Base-by-base conservation (phyloP, 1,139 yeast genomes). In the Lodderomyces theae region DNA sequence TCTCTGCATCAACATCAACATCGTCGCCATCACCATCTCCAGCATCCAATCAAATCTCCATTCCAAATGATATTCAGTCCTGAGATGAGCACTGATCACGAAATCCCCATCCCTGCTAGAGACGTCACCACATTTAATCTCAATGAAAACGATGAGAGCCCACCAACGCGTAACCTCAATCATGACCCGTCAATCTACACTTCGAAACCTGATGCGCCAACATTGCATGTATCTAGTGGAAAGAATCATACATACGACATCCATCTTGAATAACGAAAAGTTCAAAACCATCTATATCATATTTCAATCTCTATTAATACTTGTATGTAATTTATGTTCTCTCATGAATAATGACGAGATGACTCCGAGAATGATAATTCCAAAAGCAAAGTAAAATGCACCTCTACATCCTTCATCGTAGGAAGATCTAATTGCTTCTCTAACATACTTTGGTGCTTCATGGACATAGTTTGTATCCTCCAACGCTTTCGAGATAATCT, bases 381-480 rank as follows among this genome's bases (percentile, higher is more conserved):
- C 51, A 4, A 73, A 50, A 29, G 80, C 71, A 52, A 79, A 76
- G 11, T 58, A 46, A 51, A 82, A 78, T 0, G 84, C 80, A 1
- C 74, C 70, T 40, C 68, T 72, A 40, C 80, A 71, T 0, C 82
- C 83, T 18, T 51, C 45, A 13, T 62, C 67, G 56, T 82, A 84
- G 3, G 82, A 67, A 5, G 51, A 57, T 16, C 69, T 61, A 41
- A 83, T 64, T 0, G 76, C 73, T 1, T 64, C 57, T 46, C 63
- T 72, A 33, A 74, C 69, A 48, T 66, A 60, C 21, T 60, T 57
- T 4, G 88, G 87, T 0, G 82, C 77, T 3, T 52, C 54, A 13
- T 60, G 53, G 29, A 78, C 68, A 51, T 79, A 84, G 42, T 79
- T 80, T 0, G 85, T 74, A 40, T 77, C 79, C 38, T 74, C 74